Conservation (phyloP, 176 grass and related monocot species). For the Phoenix dactylifera region DNA sequence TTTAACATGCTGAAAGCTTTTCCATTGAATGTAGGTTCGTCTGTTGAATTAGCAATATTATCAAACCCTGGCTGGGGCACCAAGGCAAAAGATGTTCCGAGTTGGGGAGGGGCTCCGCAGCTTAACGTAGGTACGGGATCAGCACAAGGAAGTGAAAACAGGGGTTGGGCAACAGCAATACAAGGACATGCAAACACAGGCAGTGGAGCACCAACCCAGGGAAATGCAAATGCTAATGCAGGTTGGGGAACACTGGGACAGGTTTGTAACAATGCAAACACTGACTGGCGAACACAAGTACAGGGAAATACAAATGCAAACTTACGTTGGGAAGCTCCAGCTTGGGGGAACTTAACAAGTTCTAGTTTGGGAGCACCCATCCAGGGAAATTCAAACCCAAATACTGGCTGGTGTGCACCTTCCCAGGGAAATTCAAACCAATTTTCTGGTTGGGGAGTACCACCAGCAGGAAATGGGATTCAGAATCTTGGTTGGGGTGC, state of each 20-base stretch:
- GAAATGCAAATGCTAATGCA: not conserved
- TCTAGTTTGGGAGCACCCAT: constrained; percentile 9
- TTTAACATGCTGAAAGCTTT: not conserved
- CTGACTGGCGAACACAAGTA: not conserved
- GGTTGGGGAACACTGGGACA: not conserved
- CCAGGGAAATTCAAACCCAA: constrained; percentile 20
- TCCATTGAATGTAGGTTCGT: constrained; percentile 6
- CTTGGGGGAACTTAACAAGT: constrained; percentile 18
- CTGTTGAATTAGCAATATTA: not conserved
- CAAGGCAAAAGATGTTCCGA: no score
- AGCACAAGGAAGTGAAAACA: not conserved
- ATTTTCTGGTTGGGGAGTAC: constrained; percentile 12
- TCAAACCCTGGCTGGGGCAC: not conserved
- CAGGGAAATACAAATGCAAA: constrained; percentile 8
- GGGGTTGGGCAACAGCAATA: not conserved
- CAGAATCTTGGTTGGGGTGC: not conserved
- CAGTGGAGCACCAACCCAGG: not conserved
- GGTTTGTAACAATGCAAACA: not conserved
- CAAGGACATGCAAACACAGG: not conserved
- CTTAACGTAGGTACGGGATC: no score
- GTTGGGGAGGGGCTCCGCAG: not conserved
- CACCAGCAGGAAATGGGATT: not conserved
- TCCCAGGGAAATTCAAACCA: not conserved
- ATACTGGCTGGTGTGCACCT: constrained; percentile 24
- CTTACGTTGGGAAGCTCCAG: constrained; percentile 23